A percentile compares a stretch with the other conserved stretches of the same genome.
Evolutionary conservation across 495 filamentous ascomycete genomes (phyloP).

Genomic region (Penicillium cataractarum): DNA sequence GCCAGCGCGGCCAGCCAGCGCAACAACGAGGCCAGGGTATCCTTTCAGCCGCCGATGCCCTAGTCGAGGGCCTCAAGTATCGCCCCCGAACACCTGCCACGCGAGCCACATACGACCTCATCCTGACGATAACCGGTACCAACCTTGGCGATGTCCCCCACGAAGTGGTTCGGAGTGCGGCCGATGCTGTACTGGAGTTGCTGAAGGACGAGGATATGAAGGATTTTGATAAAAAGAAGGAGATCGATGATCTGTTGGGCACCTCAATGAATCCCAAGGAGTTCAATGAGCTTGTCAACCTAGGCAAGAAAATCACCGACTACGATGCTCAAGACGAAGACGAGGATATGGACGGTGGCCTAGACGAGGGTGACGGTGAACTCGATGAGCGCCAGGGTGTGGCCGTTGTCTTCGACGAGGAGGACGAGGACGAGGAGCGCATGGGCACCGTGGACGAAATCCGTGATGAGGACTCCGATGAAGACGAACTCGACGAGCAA

Average conservation of each 20-base stretch:
- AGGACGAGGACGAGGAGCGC: conserved; percentile 87
- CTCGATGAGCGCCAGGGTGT: conserved; percentile 95
- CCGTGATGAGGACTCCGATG: conserved; percentile 79
- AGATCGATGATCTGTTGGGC: conserved; percentile 91
- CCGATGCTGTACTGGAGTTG: conserved; percentile 86
- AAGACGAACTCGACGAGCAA: conserved; percentile 62
- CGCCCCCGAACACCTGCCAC: conserved; percentile 90
- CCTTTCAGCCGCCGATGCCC: conserved; percentile 79
- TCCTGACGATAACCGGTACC: conserved; percentile 84
- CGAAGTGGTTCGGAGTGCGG: conserved; percentile 90
- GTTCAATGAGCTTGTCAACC: conserved; percentile 95
- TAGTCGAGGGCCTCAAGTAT: conserved; percentile 85
- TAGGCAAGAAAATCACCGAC: conserved; percentile 99
- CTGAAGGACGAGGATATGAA: conserved; percentile 96
- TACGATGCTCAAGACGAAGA: conserved; percentile 98
- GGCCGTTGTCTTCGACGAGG: conserved; percentile 94
- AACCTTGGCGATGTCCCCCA: conserved; percentile 92
- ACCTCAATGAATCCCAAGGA: conserved; percentile 81
- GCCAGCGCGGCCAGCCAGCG: conserved; percentile 72
- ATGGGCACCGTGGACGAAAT: conserved; percentile 75
- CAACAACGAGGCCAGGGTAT: conserved; percentile 79
- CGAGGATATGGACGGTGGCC: conserved; percentile 74
- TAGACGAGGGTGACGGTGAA: conserved; percentile 68
- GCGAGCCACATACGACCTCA: conserved; percentile 92
- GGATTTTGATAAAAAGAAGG: conserved; percentile 98